These are phyloP conservation scores for Eimeria necatrix DNA, from an alignment of 169 alveolate species.

Conservation along the genomic window DNA sequence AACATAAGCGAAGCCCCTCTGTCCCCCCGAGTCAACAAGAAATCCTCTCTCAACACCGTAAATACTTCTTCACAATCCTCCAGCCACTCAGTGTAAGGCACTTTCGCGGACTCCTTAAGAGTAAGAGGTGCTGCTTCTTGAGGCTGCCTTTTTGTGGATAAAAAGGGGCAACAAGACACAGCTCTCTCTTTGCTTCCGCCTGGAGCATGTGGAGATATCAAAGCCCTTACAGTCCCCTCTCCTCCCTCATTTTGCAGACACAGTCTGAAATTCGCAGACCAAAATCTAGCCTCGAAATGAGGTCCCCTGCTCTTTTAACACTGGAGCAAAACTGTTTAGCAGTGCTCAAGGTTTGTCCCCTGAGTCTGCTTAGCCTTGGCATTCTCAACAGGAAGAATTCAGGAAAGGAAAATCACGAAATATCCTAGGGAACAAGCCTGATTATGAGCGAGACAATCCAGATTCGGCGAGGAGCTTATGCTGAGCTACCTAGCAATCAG, in stretches of 20 bases:
- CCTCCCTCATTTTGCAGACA: background rate
- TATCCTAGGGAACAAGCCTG: too few relatives aligned
- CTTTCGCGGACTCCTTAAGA: background rate
- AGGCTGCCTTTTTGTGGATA: background rate
- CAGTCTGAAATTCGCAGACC: background rate
- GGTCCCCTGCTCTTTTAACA: too few relatives aligned
- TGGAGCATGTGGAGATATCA: background rate
- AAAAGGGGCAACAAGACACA: background rate
- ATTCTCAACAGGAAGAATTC: too few relatives aligned
- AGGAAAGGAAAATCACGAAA: too few relatives aligned
- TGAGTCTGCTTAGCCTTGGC: too few relatives aligned
- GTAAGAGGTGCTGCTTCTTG: background rate
- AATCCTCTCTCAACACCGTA: background rate
- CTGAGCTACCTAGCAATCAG: too few relatives aligned
- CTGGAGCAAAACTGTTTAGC: too few relatives aligned
- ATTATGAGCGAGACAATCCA: too few relatives aligned
- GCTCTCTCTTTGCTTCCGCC: background rate
- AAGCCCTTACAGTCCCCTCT: background rate
- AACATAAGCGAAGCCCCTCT: background rate
- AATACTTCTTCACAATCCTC: background rate
- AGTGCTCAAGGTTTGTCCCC: too few relatives aligned
- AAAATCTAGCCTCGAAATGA: too few relatives aligned
- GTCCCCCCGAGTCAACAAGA: slow-evolving; percentile 29
- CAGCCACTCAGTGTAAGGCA: background rate
- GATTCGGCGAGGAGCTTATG: too few relatives aligned